Conservation (phyloP, 148 eudicot species). For the Polygonum maritimum region DNA sequence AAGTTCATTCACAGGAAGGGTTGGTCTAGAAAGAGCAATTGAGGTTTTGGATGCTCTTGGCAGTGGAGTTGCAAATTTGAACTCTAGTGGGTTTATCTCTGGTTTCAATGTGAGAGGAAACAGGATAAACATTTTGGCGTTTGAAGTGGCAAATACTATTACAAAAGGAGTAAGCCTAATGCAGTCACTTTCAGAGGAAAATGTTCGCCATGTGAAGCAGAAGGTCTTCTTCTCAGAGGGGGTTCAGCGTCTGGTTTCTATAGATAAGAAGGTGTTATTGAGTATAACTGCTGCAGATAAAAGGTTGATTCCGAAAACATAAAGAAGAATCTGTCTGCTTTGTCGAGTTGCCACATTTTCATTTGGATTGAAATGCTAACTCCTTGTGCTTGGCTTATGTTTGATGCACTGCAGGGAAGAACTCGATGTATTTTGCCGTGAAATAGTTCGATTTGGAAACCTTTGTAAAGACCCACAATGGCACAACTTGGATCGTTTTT, state of each 20-base stretch:
- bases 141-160: constrained; percentile 93
- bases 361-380: neutral
- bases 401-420: constrained; percentile 61
- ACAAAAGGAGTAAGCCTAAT: constrained; percentile 74
- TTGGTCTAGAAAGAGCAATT: constrained; percentile 76
- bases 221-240: constrained; percentile 63
- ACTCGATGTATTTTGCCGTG: constrained; percentile 63
- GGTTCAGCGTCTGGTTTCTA: constrained; percentile 63
- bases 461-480: constrained; percentile 95
- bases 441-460: constrained; percentile 88
- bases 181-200: constrained; percentile 74
- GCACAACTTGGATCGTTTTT: constrained; percentile 77
- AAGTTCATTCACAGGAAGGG: constrained; percentile 68
- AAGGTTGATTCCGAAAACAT: constrained; percentile 33
- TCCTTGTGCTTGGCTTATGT: neutral
- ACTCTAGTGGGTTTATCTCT: constrained; percentile 70
- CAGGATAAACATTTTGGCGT: constrained; percentile 67
- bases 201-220: constrained; percentile 45
- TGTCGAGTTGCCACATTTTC: neutral
- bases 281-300: constrained; percentile 78
- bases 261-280: constrained; percentile 62
- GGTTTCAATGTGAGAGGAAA: constrained; percentile 60
- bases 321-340: neutral
- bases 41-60: constrained; percentile 88
- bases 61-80: constrained; percentile 77